Conservation (phyloP, 2,329 filamentous ascomycete genomes). For the Fusarium odoratissimum region DNA sequence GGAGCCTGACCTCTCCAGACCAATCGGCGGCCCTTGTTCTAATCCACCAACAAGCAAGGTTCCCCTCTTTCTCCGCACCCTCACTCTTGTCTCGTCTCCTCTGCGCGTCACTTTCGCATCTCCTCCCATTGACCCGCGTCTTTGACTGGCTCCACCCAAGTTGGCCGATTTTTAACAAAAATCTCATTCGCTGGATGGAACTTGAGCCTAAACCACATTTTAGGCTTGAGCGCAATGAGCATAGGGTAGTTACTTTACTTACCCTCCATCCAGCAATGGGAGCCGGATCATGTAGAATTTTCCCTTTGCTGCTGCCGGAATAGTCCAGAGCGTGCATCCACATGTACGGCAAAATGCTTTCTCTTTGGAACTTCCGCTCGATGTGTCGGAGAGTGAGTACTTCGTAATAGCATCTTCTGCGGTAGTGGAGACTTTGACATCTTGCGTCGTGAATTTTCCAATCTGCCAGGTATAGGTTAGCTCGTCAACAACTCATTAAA, state of each 20-base stretch:
- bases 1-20: background rate
- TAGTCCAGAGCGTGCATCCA: slow-evolving; percentile 45
- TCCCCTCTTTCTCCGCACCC: slow-evolving; percentile 16
- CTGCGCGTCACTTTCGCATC: slow-evolving; percentile 38
- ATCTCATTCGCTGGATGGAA: slow-evolving; percentile 44
- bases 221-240: background rate
- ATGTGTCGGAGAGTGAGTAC: slow-evolving; percentile 40
- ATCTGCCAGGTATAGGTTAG: slow-evolving; percentile 32
- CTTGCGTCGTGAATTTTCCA: slow-evolving; percentile 40
- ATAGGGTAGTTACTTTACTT: background rate
- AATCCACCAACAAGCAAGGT: background rate
- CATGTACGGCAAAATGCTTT: slow-evolving; percentile 45
- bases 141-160: slow-evolving; percentile 38
- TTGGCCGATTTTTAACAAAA: slow-evolving; percentile 45
- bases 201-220: slow-evolving; percentile 13
- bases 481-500: fast-evolving
- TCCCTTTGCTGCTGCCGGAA: slow-evolving; percentile 42
- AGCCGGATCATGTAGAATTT: slow-evolving; percentile 42
- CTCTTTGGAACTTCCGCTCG: slow-evolving; percentile 42
- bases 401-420: slow-evolving; percentile 4
- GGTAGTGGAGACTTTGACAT: slow-evolving; percentile 16
- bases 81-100: background rate
- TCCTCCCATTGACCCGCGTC: slow-evolving; percentile 44
- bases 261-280: slow-evolving; percentile 42
- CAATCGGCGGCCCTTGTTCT: slow-evolving; percentile 16